Evolutionary conservation across 1,284 basidiomycete species (phyloP), one percentile per base, ranked within the genome.

Genomic region (Ceratobasidium sp.): DNA sequence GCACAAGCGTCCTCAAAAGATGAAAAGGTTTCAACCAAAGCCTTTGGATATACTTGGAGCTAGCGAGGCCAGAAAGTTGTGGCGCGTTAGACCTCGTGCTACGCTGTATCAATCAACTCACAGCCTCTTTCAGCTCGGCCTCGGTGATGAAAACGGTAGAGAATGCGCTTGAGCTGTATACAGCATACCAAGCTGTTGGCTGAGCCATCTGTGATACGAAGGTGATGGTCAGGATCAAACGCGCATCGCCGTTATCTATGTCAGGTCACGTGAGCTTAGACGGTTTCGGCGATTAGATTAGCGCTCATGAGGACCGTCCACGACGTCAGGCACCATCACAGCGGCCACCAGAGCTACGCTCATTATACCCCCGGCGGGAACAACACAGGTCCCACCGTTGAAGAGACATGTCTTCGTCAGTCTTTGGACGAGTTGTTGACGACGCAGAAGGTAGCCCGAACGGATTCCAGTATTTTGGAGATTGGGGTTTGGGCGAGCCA

Each of bases 1-100:
- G 60, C 78, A 55, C 79, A 61, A 20, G 75, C 78, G 23, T 58
- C 78, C 33, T 80, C 55, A 20, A 28, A 61, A 40, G 67, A 49
- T 23, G 58, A 23, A 55, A 80, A 80, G 9, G 39, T 79, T 55
- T 79, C 66, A 44, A 56, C 53, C 23, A 53, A 39, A 15, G 77
- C 69, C n/a, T 53, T 49, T 7, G 78, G 79, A 77, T 67, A 67
- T n/a, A 67, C 44, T 67, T 67, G 40, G 64, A 67, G 64, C 64
- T 67, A 33, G 23, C 1, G 12, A 49, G 49, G 20, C 15, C 39
- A 18, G 28, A 23, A 49, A 26, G 26, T 67, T 9, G 49, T 3
- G 42, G 20, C 20, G 20, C 61, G 33, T 40, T 42, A 33, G 15
- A 3, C 39, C 42, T 33, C 39, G 39, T 33, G 28, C 40, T 15